Evolutionary conservation across 257 asterid species (phyloP).

Genomic region (Lavandula angustifolia): DNA sequence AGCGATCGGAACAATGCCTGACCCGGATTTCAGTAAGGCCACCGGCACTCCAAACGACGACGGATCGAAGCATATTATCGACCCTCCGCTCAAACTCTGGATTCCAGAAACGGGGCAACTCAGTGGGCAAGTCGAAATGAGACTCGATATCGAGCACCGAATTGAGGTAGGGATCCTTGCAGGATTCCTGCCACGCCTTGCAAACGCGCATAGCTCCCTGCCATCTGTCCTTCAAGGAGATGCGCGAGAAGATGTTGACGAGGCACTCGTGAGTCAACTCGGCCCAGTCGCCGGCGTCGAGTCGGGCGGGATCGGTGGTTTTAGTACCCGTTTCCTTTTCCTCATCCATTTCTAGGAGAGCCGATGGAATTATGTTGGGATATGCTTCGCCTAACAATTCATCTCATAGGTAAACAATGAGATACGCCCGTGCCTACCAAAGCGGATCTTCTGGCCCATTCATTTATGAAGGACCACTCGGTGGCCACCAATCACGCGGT

Average conservation of each 20-base stretch:
- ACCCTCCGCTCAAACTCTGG: slow-evolving; percentile 65
- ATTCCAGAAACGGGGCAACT: slow-evolving; percentile 66
- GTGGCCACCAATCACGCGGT: no score
- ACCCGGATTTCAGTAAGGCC: slow-evolving; percentile 57
- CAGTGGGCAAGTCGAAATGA: slow-evolving; percentile 48
- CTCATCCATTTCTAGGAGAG: slow-evolving; percentile 44
- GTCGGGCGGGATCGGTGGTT: slow-evolving; percentile 32
- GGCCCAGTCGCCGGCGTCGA: slow-evolving; percentile 63
- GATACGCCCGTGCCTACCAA: no score
- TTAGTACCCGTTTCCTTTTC: slow-evolving; percentile 30
- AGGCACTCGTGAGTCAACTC: slow-evolving; percentile 81
- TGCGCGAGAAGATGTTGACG: slow-evolving; percentile 65
- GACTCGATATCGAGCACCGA: slow-evolving; percentile 62
- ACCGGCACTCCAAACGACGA: slow-evolving; percentile 63
- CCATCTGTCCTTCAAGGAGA: slow-evolving; percentile 73
- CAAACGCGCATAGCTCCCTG: slow-evolving; percentile 62
- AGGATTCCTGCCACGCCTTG: slow-evolving; percentile 70
- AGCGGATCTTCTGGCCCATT: no score
- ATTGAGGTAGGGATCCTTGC: slow-evolving; percentile 72
- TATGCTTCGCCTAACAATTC: no score
- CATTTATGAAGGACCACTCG: no score
- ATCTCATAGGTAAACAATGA: no score
- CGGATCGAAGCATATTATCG: slow-evolving; percentile 72
- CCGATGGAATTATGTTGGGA: slow-evolving; percentile 1
- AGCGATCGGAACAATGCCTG: slow-evolving; percentile 79